phyloP scores from a whole-genome alignment of 2,329 filamentous ascomycete genomes.

The Cordyceps javanica region DNA sequence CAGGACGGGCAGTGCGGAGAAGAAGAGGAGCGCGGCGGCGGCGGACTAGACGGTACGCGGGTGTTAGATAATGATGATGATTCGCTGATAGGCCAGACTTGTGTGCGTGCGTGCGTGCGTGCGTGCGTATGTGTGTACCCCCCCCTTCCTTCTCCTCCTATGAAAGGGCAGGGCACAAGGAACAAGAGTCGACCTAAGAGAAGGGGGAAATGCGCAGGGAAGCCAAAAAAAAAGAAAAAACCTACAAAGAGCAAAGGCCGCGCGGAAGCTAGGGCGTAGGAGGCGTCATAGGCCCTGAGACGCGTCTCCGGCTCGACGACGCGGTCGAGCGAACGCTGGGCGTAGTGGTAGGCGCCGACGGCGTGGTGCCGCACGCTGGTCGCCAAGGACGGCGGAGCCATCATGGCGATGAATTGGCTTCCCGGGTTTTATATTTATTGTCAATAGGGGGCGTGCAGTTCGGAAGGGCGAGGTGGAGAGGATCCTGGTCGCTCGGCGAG shows the following conservation, averaged over 20 bases:
- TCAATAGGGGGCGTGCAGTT: too few species aligned
- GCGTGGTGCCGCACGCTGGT: conserved; percentile 27
- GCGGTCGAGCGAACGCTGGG: conserved; percentile 40
- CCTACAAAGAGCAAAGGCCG: conserved; percentile 67
- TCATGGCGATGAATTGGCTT: conserved; percentile 3
- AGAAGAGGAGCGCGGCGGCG: conserved; percentile 55
- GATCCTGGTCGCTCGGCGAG: too few species aligned
- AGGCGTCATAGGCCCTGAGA: conserved; percentile 46
- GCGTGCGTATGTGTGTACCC: too few species aligned
- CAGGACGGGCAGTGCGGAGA: conserved; percentile 61
- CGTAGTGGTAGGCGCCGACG: conserved; percentile 31
- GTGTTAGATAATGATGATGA: background rate
- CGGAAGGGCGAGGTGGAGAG: too few species aligned
- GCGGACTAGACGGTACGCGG: conserved; percentile 50
- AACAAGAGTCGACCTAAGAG: conserved; percentile 7
- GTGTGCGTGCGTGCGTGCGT: too few species aligned
- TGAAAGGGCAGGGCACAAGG: background rate
- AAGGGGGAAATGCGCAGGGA: background rate
- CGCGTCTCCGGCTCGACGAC: conserved; percentile 56
- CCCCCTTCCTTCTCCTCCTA: background rate
- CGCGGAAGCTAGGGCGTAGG: conserved; percentile 50
- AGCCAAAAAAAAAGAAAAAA: background rate
- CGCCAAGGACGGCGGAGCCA: conserved; percentile 14
- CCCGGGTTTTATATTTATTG: too few species aligned
- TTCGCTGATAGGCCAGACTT: too few species aligned